A percentile compares a stretch with the other conserved stretches of the same genome.
Conservation (phyloP, 2,329 filamentous ascomycete genomes). For the Colletotrichum incanum region DNA sequence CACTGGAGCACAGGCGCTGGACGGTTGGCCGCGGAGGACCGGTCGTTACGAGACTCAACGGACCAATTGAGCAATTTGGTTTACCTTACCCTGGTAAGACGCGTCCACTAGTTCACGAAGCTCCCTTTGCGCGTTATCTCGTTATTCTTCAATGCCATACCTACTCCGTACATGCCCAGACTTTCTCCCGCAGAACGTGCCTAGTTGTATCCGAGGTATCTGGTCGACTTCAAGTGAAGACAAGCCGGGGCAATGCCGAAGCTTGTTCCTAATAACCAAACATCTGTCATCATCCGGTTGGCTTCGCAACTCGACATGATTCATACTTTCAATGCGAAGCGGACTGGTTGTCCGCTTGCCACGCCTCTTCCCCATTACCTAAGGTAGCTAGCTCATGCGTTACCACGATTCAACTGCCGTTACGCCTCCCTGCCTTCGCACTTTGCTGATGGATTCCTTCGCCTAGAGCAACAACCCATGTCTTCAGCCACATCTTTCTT, state of each 20-base stretch:
- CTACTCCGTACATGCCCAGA: conserved; percentile 13
- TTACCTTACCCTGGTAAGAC: conserved; percentile 40
- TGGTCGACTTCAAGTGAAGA: conserved; percentile 38
- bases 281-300: conserved; percentile 6
- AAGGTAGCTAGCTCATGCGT: conserved; percentile 20
- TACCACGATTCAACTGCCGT: conserved; percentile 7
- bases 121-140: conserved; percentile 11
- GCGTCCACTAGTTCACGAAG: conserved; percentile 19
- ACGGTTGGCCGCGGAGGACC: conserved; percentile 25
- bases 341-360: conserved; percentile 17
- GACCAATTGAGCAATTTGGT: conserved; percentile 18
- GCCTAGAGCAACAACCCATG: conserved; percentile 31
- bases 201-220: conserved; percentile 33
- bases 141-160: background rate
- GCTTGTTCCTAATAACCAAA: conserved; percentile 28
- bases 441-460: conserved; percentile 7
- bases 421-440: conserved; percentile 30
- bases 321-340: conserved; percentile 11
- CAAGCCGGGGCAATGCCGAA: conserved; percentile 26
- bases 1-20: conserved; percentile 25
- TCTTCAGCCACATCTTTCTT: conserved; percentile 30
- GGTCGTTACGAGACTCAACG: conserved; percentile 21
- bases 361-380: conserved; percentile 11
- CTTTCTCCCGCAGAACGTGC: conserved; percentile 7
- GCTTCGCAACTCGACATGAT: conserved; percentile 18